Conservation (phyloP, 176 grass and related monocot species). For the Ensete glaucum region DNA sequence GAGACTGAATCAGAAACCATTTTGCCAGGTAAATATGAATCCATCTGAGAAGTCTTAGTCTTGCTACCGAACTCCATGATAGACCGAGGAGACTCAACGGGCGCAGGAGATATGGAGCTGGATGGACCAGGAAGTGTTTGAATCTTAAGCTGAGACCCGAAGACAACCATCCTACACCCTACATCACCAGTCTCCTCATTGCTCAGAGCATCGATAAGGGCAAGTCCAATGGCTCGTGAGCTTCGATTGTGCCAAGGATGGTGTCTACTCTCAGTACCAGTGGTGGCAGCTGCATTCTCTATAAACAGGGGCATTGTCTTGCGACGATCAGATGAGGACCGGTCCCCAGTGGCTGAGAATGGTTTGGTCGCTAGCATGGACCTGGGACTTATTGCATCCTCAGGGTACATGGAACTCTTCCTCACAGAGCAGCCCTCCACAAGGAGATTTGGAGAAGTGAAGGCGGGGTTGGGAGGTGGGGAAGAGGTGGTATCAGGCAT, state of each 20-base stretch:
- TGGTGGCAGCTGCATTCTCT: conserved; percentile 21
- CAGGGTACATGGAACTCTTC: neutral
- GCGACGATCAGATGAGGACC: neutral
- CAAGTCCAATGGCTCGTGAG: conserved; percentile 11
- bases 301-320: neutral
- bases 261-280: conserved; percentile 9
- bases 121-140: too few relatives aligned
- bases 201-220: conserved; percentile 47
- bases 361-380: neutral
- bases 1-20: neutral
- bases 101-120: too few relatives aligned
- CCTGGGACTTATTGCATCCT: neutral
- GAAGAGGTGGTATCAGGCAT: neutral
- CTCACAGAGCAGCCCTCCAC: neutral
- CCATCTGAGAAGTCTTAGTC: conserved; percentile 51
- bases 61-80: conserved; percentile 58
- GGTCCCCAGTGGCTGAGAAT: neutral
- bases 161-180: conserved; percentile 14
- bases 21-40: conserved; percentile 1
- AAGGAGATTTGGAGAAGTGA: neutral
- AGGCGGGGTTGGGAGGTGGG: neutral
- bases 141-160: conserved; percentile 20
- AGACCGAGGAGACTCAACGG: conserved; percentile 10
- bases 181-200: conserved; percentile 13
- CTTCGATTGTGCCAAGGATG: conserved; percentile 26